Base-by-base conservation (phyloP, 768 basidiomycete genomes). In the Podaxis sp. region DNA sequence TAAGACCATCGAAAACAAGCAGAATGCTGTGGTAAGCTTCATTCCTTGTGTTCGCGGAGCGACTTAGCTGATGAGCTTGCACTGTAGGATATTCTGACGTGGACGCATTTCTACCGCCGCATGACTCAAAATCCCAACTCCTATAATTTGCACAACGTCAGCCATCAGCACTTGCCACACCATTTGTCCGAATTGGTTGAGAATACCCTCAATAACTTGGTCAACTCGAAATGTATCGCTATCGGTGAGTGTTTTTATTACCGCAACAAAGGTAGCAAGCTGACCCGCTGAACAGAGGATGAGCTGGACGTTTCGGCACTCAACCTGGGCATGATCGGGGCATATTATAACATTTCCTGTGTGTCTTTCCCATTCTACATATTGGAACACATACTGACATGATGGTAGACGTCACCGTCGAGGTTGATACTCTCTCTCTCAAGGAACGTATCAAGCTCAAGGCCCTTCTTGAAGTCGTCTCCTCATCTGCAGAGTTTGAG, bases 1-100 rank as follows among this genome's bases (percentile, higher is more conserved):
- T 46, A 96, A 95, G 78, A 99, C 96, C 12, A 98, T 99, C 62
- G 95, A 99, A 77, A 99, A 98, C 76, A 99, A 99, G 80, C 96
- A 99, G 75, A 94, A 97, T 72, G 93, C 93, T 0, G 92, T 95
- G 90, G 92, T n/a, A n/a, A n/a, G n/a, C n/a, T n/a, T n/a, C n/a
- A n/a, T 40, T 51, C 6, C 1, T 46, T 26, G 7, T 17, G 6
- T 52, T 62, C n/a, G 57, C 17, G 30, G 12, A 22, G 40, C 66
- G 17, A 24, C 2, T 15, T n/a, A 63, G 26, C 53, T 59, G 53
- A 40, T 61, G 58, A 63, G 2, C 7, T 19, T 59, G 0, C 48
- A 52, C 4, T 38, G 15, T 66, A 93, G 87, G 96, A 99, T 75
- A 97, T 97, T 72, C 79, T 97, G 69, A 99, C 97, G 0, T 99